Percentiles rank a stretch among this genome's conserved stretches.
Conservation (phyloP, 495 filamentous ascomycete genomes). For the Symbiotaphrina buchneri region DNA sequence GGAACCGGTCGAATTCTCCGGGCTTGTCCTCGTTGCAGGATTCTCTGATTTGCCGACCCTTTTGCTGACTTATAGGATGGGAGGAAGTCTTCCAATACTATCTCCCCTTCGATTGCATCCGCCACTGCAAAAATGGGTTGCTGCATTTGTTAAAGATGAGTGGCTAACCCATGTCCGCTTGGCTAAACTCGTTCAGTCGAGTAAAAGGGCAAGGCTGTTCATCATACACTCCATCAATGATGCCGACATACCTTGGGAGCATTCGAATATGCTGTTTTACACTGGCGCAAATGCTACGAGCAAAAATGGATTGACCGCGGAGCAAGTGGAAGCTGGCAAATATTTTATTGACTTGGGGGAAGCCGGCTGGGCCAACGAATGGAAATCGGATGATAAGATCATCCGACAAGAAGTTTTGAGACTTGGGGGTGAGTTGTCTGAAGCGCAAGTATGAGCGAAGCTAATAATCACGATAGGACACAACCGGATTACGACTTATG, state of each 20-base stretch:
- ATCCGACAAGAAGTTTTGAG: slow-evolving; percentile 22
- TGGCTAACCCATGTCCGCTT: slow-evolving; percentile 32
- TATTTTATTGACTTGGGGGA: slow-evolving; percentile 5
- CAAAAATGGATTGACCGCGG: slow-evolving; percentile 11
- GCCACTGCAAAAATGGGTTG: slow-evolving; percentile 20
- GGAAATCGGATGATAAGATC: background rate
- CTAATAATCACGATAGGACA: slow-evolving; percentile 20
- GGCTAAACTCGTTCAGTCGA: slow-evolving; percentile 14
- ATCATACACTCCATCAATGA: slow-evolving; percentile 59
- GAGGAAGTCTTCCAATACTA: slow-evolving; percentile 55
- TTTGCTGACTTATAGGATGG: slow-evolving; percentile 46
- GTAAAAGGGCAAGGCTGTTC: slow-evolving; percentile 34
- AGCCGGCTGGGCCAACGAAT: slow-evolving; percentile 1
- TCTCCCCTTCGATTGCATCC: slow-evolving; percentile 45
- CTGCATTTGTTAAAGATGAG: slow-evolving; percentile 23
- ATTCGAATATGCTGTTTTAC: slow-evolving; percentile 30
- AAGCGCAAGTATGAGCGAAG: background rate
- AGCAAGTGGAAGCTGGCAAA: slow-evolving; percentile 17
- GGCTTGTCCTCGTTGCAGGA: slow-evolving; percentile 52
- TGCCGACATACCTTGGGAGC: slow-evolving; percentile 46
- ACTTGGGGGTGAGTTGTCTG: slow-evolving; percentile 26
- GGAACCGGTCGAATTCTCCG: slow-evolving; percentile 27
- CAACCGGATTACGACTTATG: slow-evolving; percentile 27
- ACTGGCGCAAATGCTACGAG: slow-evolving; percentile 28
- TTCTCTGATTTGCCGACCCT: slow-evolving; percentile 57